Evolutionary conservation across 768 basidiomycete species (phyloP), one percentile per base, ranked within the genome.

Genomic region (Tricholoma sp.): DNA sequence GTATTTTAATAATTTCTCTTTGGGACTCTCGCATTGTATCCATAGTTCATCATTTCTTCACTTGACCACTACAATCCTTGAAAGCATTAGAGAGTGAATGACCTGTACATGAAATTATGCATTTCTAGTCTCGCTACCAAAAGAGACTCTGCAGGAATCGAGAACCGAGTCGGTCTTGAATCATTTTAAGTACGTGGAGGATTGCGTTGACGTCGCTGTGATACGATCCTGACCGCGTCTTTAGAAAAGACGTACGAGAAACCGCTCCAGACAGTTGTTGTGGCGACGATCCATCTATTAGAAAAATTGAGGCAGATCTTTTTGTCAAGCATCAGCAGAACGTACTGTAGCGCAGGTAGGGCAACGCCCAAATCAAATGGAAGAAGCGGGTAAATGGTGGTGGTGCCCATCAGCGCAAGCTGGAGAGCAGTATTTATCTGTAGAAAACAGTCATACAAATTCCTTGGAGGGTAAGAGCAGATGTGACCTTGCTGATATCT

Each of bases 361-460:
- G 81, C 74, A 41, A 75, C 34, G 2, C 72, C 65, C 5, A 91
- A 68, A 29, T 88, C 82, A 44, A 78, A 63, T 4, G 89, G 83
- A 4, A 91, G 69, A 32, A 98, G 76, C 0, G 95, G 95, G 48
- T 84, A 85, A 55, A 96, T 75, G 0, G 94, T 96, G 4, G 93
- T 95, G 0, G 76, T 70, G 2, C 93, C 95, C 91, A 99, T 97
- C 15, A 99, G 76, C 6, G 89, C 70, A 11, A 99, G 83, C 68
- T 99, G 96, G 5, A 98, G 80, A 6, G 87, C 87, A 0, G 96
- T 99, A 68, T 99, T 99, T 58, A 92, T 78, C 91, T 97, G 61
- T 1, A 20, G 17, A 47, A 42, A 8, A 13, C 18, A 54, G 15
- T 58, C 4, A 17, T 18, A 29, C 20, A 13, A 28, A 54, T 20